Conservation (phyloP, 768 basidiomycete genomes). For the Gautieria morchelliformis region DNA sequence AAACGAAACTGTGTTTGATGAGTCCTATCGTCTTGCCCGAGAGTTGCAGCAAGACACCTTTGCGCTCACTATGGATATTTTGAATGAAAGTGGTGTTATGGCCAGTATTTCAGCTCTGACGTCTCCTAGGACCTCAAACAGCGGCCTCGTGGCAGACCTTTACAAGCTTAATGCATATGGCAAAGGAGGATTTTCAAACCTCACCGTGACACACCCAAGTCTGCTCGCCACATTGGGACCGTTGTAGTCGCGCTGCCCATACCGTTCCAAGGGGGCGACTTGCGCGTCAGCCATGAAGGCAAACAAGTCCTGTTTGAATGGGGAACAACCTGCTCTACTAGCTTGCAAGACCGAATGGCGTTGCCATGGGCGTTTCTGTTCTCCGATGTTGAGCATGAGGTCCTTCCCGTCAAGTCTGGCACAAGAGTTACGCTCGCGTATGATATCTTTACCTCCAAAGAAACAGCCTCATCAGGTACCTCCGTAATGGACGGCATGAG, state of each 20-base stretch:
- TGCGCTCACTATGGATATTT: constrained; percentile 22
- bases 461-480: neutral
- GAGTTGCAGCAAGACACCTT: constrained; percentile 34
- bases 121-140: constrained; percentile 13
- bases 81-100: constrained; percentile 18
- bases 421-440: constrained; percentile 34
- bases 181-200: constrained; percentile 10
- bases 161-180: constrained; percentile 38
- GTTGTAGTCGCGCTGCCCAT: constrained; percentile 9
- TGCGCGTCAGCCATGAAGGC: constrained; percentile 5
- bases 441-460: constrained; percentile 7
- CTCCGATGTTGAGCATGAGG: constrained; percentile 36
- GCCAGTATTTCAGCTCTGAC: constrained; percentile 9
- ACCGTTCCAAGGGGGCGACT: constrained; percentile 8
- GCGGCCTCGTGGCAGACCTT: constrained; percentile 18
- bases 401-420: constrained; percentile 25
- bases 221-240: constrained; percentile 9
- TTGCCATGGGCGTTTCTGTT: constrained; percentile 22
- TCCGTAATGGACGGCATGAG: neutral
- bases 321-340: neutral
- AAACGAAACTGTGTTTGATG: constrained; percentile 31
- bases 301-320: constrained; percentile 8
- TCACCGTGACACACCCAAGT: constrained; percentile 12
- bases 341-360: neutral
- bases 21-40: constrained; percentile 36